These are phyloP conservation scores for Saccharomyces paradoxus DNA, from an alignment of 805 yeast species.

Conservation along the genomic window DNA sequence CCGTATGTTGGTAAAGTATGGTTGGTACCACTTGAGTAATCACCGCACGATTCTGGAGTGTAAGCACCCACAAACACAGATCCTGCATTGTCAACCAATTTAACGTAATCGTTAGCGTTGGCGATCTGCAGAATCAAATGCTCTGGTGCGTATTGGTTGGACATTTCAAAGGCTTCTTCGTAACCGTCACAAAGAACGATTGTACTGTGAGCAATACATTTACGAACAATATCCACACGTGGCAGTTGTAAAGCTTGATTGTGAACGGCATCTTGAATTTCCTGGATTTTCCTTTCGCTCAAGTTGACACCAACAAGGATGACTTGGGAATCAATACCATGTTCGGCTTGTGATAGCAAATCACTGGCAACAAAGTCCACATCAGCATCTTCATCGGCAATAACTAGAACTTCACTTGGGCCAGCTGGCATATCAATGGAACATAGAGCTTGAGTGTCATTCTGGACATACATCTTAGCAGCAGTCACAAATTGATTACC, in stretches of 20 bases:
- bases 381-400: slow-evolving; percentile 82
- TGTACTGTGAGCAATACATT: slow-evolving; percentile 87
- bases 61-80: slow-evolving; percentile 93
- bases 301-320: slow-evolving; percentile 77
- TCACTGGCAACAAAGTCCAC: slow-evolving; percentile 97
- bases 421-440: slow-evolving; percentile 99
- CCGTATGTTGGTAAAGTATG: slow-evolving; percentile 98
- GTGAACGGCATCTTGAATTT: slow-evolving; percentile 75
- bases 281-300: slow-evolving; percentile 48
- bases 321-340: slow-evolving; percentile 97
- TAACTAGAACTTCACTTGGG: slow-evolving; percentile 94
- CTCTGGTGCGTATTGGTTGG: slow-evolving; percentile 94
- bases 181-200: slow-evolving; percentile 60
- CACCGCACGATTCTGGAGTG: slow-evolving; percentile 98
- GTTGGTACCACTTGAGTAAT: slow-evolving; percentile 95
- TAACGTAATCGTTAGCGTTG: slow-evolving; percentile 65
- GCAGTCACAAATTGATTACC: slow-evolving; percentile 99
- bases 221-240: slow-evolving; percentile 85
- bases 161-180: slow-evolving; percentile 77
- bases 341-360: slow-evolving; percentile 95
- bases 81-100: slow-evolving; percentile 83
- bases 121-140: slow-evolving; percentile 89
- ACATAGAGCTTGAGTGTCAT: slow-evolving; percentile 89
- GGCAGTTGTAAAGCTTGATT: slow-evolving; percentile 78
- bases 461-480: slow-evolving; percentile 95